Conservation (phyloP, 2,329 filamentous ascomycete species). For the Diaporthe ampelina region DNA sequence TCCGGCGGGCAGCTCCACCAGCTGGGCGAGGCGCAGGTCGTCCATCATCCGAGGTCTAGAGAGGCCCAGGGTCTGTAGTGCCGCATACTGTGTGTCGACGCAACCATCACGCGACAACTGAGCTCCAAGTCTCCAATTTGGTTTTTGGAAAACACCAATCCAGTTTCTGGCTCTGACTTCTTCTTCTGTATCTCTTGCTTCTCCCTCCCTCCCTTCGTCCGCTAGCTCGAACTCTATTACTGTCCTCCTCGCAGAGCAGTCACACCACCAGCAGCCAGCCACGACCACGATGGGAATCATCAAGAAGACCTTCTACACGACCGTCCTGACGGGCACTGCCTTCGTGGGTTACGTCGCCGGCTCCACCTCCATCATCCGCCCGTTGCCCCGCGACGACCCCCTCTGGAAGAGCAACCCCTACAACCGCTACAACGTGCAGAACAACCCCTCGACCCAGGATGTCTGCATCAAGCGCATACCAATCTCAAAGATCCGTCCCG, state of each 20-base stretch:
- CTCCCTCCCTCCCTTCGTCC: background rate
- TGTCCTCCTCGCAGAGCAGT: background rate
- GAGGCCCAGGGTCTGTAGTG: background rate
- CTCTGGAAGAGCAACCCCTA: slow-evolving; percentile 71
- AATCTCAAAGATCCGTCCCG: slow-evolving; percentile 73
- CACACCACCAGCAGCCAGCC: background rate
- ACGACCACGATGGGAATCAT: slow-evolving; percentile 67
- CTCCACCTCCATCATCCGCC: slow-evolving; percentile 69
- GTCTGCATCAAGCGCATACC: slow-evolving; percentile 74
- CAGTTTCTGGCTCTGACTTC: background rate
- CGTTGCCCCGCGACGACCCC: slow-evolving; percentile 70
- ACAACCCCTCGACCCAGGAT: slow-evolving; percentile 75
- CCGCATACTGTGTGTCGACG: background rate
- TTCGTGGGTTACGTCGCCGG: slow-evolving; percentile 66
- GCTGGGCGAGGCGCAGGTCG: background rate
- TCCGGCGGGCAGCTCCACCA: background rate
- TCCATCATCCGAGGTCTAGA: slow-evolving; percentile 28
- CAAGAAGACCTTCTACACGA: slow-evolving; percentile 60
- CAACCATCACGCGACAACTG: slow-evolving; percentile 27
- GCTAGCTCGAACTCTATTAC: background rate
- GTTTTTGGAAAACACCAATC: background rate
- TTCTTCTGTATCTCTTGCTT: background rate
- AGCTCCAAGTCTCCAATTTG: slow-evolving; percentile 4
- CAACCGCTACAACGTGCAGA: slow-evolving; percentile 71
- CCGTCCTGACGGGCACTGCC: slow-evolving; percentile 64